Percentiles rank a stretch among this genome's conserved stretches.
These are phyloP conservation scores for Drechslerella coelobrocha DNA, from an alignment of 2,329 filamentous ascomycete genomes.

Conservation along the genomic window DNA sequence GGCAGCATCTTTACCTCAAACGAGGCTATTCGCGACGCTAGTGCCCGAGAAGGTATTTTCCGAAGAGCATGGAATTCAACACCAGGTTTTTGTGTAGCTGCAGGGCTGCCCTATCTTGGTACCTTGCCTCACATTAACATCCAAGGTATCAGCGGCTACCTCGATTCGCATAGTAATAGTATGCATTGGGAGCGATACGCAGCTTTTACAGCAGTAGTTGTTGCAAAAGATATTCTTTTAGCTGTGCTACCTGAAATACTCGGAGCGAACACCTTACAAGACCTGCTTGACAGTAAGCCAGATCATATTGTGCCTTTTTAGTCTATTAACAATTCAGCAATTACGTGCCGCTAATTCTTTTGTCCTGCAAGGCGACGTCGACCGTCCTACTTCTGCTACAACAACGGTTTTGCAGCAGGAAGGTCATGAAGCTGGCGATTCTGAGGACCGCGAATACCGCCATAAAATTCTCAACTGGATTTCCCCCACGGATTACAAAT, in stretches of 20 bases:
- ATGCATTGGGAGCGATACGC: slow-evolving; percentile 16
- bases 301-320: too few species aligned
- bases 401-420: too few species aligned
- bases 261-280: neutral
- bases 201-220: slow-evolving; percentile 2
- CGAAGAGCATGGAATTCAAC: too few species aligned
- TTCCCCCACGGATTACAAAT: neutral
- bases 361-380: too few species aligned
- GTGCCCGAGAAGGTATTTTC: too few species aligned
- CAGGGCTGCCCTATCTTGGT: neutral
- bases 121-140: neutral
- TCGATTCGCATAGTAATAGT: slow-evolving; percentile 14
- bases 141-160: slow-evolving; percentile 21
- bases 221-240: slow-evolving; percentile 11
- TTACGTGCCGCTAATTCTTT: too few species aligned
- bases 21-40: too few species aligned
- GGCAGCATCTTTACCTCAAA: neutral
- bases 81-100: neutral
- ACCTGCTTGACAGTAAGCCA: neutral
- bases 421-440: too few species aligned
- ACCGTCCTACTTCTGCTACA: too few species aligned
- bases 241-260: neutral
- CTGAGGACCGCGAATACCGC: neutral
- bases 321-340: too few species aligned
- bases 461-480: neutral